Conservation (phyloP, 805 yeast species). For the Crinitomyces ghanaensis region DNA sequence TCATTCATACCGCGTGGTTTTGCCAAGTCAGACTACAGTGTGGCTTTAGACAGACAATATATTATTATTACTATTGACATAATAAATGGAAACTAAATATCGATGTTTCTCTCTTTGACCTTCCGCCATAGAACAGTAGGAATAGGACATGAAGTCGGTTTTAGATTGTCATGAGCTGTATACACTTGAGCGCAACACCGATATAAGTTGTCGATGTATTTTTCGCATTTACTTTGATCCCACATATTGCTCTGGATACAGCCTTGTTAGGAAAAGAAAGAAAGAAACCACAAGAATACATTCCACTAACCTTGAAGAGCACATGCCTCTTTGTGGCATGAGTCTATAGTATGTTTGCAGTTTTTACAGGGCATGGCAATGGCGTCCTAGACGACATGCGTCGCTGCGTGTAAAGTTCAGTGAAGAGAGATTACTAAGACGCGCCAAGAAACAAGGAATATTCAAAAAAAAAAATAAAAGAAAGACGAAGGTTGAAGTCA, state of each 20-base stretch:
- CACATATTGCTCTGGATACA: slow-evolving; percentile 54
- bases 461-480: too few species aligned
- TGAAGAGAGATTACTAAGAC: too few species aligned
- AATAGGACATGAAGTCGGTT: slow-evolving; percentile 70
- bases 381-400: too few species aligned
- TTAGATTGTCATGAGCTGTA: slow-evolving; percentile 45
- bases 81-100: slow-evolving; percentile 15
- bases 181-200: slow-evolving; percentile 65
- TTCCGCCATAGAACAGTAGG: slow-evolving; percentile 52
- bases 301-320: slow-evolving; percentile 52
- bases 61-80: not conserved
- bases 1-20: slow-evolving; percentile 9
- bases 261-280: slow-evolving; percentile 26
- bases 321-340: slow-evolving; percentile 71
- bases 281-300: not conserved
- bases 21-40: slow-evolving; percentile 5
- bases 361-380: too few species aligned
- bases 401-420: too few species aligned
- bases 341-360: not conserved
- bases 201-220: slow-evolving; percentile 57
- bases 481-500: too few species aligned
- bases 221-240: slow-evolving; percentile 65
- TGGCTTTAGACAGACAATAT: slow-evolving; percentile 10
- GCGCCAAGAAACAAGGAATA: too few species aligned
- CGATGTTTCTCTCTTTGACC: slow-evolving; percentile 49